These are phyloP conservation scores for Colletotrichum musae DNA, from an alignment of 2,329 filamentous ascomycete genomes.

Conservation along the genomic window DNA sequence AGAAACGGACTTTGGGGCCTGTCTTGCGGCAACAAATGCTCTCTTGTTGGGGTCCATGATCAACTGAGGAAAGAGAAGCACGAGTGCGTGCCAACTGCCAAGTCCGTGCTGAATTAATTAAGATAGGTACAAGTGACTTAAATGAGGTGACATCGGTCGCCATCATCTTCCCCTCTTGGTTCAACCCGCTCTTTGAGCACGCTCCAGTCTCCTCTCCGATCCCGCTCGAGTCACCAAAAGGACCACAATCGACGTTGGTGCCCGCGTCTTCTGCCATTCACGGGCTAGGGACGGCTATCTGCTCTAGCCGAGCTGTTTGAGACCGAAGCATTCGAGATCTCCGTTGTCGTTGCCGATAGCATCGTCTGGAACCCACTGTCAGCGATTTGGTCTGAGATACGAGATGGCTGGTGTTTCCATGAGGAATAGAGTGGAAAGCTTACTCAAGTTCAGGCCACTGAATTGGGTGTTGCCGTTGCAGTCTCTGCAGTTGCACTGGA, in stretches of 20 bases:
- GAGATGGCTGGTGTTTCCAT: neutral
- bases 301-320: neutral
- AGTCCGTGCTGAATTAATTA: neutral
- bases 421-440: too few species aligned
- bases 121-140: neutral
- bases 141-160: neutral
- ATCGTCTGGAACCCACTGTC: neutral
- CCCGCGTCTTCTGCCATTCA: neutral
- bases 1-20: neutral
- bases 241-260: neutral
- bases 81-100: neutral
- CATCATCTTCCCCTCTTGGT: neutral
- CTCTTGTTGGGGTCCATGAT: neutral
- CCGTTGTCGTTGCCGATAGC: neutral
- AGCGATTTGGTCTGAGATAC: neutral
- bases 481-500: neutral
- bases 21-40: neutral
- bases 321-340: neutral
- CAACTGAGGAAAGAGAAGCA: neutral
- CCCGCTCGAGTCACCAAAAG: neutral
- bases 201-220: neutral
- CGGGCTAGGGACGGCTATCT: neutral
- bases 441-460: neutral
- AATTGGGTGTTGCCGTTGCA: neutral
- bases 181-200: neutral